Conservation (phyloP, 768 basidiomycete genomes). For the Mycena alexandri region DNA sequence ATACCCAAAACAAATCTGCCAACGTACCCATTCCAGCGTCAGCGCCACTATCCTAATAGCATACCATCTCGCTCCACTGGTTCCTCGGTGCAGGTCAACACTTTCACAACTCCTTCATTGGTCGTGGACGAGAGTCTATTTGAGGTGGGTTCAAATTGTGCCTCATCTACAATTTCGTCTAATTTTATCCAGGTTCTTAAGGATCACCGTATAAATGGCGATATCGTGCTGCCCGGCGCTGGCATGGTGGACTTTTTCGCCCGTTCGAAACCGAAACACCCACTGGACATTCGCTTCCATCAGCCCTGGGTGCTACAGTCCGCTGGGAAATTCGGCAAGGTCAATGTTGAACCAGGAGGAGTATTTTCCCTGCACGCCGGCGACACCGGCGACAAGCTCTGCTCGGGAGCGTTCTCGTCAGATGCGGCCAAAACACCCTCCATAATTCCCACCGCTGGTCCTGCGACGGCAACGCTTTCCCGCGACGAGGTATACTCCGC, state of each 20-base stretch:
- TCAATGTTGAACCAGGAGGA: slow-evolving; percentile 40
- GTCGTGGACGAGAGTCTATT: slow-evolving; percentile 45
- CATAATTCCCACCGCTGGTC: not conserved
- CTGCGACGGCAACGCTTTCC: not conserved
- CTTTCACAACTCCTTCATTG: slow-evolving; percentile 30
- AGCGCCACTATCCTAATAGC: slow-evolving; percentile 48
- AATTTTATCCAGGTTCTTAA: slow-evolving; percentile 37
- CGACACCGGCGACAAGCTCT: slow-evolving; percentile 42
- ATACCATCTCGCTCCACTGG: slow-evolving; percentile 43
- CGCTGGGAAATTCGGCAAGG: slow-evolving; percentile 40
- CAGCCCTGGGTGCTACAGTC: slow-evolving; percentile 46
- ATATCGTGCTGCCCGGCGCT: slow-evolving; percentile 50
- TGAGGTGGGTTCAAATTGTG: slow-evolving; percentile 20
- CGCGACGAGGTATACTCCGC: slow-evolving; percentile 42
- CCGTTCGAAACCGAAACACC: slow-evolving; percentile 15
- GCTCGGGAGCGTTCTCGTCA: slow-evolving; percentile 44
- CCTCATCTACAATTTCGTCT: not conserved
- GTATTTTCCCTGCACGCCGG: slow-evolving; percentile 43
- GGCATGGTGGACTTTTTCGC: slow-evolving; percentile 51
- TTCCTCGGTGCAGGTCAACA: not conserved
- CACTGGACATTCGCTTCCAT: slow-evolving; percentile 44
- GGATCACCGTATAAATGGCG: slow-evolving; percentile 51
- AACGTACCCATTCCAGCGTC: slow-evolving; percentile 53
- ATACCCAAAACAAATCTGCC: slow-evolving; percentile 46
- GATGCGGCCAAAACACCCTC: not conserved